A percentile compares a stretch with the other conserved stretches of the same genome.
Conservation (phyloP, 805 yeast genomes). For the Pachysolen tannophilus region DNA sequence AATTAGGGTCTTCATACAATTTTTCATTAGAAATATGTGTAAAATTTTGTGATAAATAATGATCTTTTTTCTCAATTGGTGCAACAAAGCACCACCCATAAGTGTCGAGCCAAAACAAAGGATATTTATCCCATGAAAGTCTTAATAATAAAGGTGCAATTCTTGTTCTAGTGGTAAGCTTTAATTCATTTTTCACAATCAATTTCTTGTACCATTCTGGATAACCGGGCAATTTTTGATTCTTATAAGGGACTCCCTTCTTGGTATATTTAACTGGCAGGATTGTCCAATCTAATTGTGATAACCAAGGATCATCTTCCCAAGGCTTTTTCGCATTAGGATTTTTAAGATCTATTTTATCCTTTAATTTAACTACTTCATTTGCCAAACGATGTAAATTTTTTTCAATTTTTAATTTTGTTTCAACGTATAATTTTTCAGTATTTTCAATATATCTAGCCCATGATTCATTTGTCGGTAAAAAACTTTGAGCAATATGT, state of each 20-base stretch:
- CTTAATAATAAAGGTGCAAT: constrained; percentile 68
- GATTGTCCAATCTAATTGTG: constrained; percentile 83
- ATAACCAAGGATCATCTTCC: constrained; percentile 77
- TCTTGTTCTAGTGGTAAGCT: constrained; percentile 64
- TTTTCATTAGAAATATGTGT: constrained; percentile 12
- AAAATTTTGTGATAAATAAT: constrained; percentile 32
- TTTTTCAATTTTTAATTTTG: constrained; percentile 45
- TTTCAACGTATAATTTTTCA: constrained; percentile 57
- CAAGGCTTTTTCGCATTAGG: constrained; percentile 31
- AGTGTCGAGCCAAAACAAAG: constrained; percentile 70
- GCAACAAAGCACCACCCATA: constrained; percentile 88
- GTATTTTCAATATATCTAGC: constrained; percentile 57
- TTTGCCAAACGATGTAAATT: constrained; percentile 55
- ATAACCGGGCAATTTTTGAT: constrained; percentile 78
- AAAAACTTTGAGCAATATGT: constrained; percentile 60
- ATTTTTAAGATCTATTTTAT: no score
- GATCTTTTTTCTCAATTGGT: constrained; percentile 27
- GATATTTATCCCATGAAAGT: constrained; percentile 78
- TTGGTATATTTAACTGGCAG: constrained; percentile 55
- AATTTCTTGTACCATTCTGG: constrained; percentile 88
- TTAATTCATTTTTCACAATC: constrained; percentile 32
- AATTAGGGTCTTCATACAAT: constrained; percentile 10
- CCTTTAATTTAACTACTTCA: constrained; percentile 41
- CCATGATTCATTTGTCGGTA: constrained; percentile 79
- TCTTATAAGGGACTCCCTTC: constrained; percentile 58